Evolutionary conservation across 306 rosid species (phyloP).

Genomic region (Prunus mira): DNA sequence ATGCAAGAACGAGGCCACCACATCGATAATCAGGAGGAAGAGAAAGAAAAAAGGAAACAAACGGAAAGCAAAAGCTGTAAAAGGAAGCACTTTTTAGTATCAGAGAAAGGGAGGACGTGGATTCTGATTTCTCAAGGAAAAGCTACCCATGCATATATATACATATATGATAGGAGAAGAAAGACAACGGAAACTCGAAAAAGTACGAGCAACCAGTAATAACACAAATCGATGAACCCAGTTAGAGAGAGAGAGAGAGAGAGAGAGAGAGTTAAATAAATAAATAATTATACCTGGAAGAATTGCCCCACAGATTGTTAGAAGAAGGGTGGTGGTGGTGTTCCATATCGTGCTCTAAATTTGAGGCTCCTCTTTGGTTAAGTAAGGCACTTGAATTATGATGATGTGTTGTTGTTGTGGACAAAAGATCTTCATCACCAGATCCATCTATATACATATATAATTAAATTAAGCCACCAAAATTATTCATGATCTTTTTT

Average conservation of each 20-base stretch:
- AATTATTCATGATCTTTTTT: neutral
- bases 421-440: conserved; percentile 70
- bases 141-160: conserved; percentile 13
- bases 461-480: neutral
- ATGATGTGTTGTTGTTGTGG: conserved; percentile 38
- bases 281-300: conserved; percentile 52
- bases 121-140: conserved; percentile 30
- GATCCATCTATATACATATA: conserved; percentile 50
- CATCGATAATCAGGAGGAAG: conserved; percentile 34
- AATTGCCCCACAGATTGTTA: conserved; percentile 50
- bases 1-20: conserved; percentile 13
- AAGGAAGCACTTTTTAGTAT: conserved; percentile 43
- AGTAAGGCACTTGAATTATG: conserved; percentile 42
- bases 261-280: neutral
- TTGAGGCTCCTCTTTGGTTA: conserved; percentile 42
- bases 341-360: conserved; percentile 42
- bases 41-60: conserved; percentile 30
- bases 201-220: conserved; percentile 21
- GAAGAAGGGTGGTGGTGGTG: conserved; percentile 25
- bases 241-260: conserved; percentile 6
- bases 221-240: neutral
- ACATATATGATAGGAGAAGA: neutral
- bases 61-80: conserved; percentile 47
- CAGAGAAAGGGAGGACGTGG: conserved; percentile 33
- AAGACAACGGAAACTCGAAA: neutral